Evolutionary conservation across 768 basidiomycete genomes (phyloP), one percentile per base, ranked within the genome.

Genomic region (Rhodotorula diobovata): DNA sequence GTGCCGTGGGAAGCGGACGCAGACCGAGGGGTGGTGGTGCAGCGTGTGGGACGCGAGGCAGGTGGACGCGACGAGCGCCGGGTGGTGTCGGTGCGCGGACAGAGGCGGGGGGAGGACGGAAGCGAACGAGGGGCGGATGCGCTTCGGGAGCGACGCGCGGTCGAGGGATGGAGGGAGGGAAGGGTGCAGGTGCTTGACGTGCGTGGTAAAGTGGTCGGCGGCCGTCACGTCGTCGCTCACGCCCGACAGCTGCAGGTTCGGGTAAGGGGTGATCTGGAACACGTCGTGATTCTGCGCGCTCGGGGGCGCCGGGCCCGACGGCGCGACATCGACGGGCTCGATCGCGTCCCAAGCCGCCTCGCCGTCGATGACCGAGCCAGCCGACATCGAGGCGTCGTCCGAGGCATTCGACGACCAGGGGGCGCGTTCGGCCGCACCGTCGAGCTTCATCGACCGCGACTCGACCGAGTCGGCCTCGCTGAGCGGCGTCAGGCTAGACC

Each of bases 171-270:
- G 32, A 18, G 41, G 63, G 20, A 25, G 21, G 9, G 28, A 20
- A 21, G 39, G 32, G 18, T 54, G 25, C 43, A 43, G 48, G n/a
- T 53, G 41, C 53, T 64, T 64, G 71, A 66, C 39, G 54, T 57
- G 63, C 41, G 62, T 58, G 4, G 71, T 66, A 51, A 72, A 72
- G 59, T 72, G 71, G 64, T 72, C 71, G 25, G 63, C 46, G 25
- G 71, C 66, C 46, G 64, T 28, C 7, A 48, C 63, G 18, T 61
- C 63, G 18, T 61, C 59, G 10, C 53, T 48, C 63, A 51, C 68
- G 35, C 45, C 71, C 4, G 67, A 68, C 12, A 72, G 37, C 5
- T 45, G 59, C 16, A 72, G 60, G 2, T 46, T 32, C 8, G 69
- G 59, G 30, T 37, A 58, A 18, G 69, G 69, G 2, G 53, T 54